Conservation (phyloP, 140 eudicot genomes). For the Erigeron philadelphicus region DNA sequence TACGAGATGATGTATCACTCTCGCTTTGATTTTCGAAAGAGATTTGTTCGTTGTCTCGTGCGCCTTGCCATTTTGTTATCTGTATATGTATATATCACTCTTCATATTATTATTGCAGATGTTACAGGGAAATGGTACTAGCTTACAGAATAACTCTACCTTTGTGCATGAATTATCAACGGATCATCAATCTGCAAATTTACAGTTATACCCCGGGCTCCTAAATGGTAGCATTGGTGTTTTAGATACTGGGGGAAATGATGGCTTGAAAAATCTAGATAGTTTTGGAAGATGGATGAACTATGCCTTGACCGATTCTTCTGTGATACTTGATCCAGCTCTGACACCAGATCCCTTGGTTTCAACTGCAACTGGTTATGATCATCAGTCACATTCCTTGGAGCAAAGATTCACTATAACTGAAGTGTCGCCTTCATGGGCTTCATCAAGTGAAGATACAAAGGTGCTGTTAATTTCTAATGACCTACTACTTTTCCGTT, state of each 20-base stretch:
- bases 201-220: constrained; percentile 27
- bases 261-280: constrained; percentile 52
- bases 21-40: not conserved
- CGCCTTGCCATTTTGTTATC: not conserved
- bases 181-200: constrained; percentile 17
- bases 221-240: constrained; percentile 28
- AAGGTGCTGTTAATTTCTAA: constrained; percentile 43
- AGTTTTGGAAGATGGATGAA: constrained; percentile 83
- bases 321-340: constrained; percentile 44
- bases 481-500: not conserved
- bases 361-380: constrained; percentile 28
- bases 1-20: not conserved
- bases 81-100: not conserved
- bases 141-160: constrained; percentile 19
- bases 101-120: not conserved
- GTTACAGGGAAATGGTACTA: not conserved
- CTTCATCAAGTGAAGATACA: constrained; percentile 67
- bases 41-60: not conserved
- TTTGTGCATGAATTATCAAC: constrained; percentile 22
- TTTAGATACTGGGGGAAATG: constrained; percentile 28
- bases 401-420: constrained; percentile 61
- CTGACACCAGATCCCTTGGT: constrained; percentile 36
- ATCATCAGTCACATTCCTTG: constrained; percentile 30
- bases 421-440: constrained; percentile 87
- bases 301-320: constrained; percentile 53